These are phyloP conservation scores for Actinomortierella wolfii DNA, from an alignment of 371 early-diverging fungal species.

Conservation along the genomic window DNA sequence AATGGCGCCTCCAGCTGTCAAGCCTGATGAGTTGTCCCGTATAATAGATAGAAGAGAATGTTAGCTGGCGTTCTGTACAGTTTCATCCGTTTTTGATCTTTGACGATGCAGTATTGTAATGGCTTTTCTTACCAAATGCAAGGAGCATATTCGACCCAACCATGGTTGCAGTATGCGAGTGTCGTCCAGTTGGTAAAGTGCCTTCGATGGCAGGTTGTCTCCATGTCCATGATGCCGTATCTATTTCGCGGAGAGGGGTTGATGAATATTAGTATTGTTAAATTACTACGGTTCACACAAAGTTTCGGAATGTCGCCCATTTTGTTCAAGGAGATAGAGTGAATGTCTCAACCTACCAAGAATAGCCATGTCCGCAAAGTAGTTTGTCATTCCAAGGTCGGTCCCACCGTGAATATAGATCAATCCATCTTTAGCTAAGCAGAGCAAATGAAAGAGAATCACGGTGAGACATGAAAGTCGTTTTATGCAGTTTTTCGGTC, in stretches of 20 bases:
- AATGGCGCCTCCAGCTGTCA: slow-evolving; percentile 38
- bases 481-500: no score
- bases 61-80: neutral
- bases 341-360: slow-evolving; percentile 17
- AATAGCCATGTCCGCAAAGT: slow-evolving; percentile 37
- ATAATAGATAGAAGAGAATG: neutral
- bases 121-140: slow-evolving; percentile 22
- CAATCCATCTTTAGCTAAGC: slow-evolving; percentile 23
- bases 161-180: slow-evolving; percentile 38
- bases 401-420: slow-evolving; percentile 44
- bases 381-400: slow-evolving; percentile 23
- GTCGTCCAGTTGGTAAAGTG: slow-evolving; percentile 31
- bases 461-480: no score
- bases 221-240: slow-evolving; percentile 43
- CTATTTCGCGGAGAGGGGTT: neutral
- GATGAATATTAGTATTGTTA: no score
- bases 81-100: neutral
- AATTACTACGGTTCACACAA: no score
- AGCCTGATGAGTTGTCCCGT: slow-evolving; percentile 11
- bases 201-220: slow-evolving; percentile 38
- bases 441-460: neutral
- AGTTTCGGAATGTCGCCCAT: no score
- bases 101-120: neutral
- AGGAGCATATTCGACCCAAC: slow-evolving; percentile 34
- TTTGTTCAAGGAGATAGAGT: neutral